Evolutionary conservation across 495 filamentous ascomycete species (phyloP).

Genomic region (Penicillium waksmanii): DNA sequence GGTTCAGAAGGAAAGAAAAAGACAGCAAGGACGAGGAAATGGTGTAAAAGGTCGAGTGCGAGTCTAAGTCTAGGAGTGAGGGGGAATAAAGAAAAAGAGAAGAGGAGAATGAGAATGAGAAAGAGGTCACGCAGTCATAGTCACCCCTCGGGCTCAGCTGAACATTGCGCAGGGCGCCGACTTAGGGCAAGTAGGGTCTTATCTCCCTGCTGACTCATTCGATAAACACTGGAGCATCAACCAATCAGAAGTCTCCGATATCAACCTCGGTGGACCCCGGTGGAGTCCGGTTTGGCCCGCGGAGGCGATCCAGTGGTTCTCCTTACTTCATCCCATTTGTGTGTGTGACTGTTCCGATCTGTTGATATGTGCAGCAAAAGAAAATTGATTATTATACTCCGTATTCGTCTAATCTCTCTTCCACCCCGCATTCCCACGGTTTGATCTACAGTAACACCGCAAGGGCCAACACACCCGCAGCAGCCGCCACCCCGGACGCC

Average conservation of each 20-base stretch:
- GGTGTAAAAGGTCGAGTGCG: background rate
- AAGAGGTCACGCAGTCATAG: background rate
- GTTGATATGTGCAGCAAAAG: background rate
- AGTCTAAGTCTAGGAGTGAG: constrained; percentile 1
- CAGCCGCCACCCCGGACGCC: constrained; percentile 14
- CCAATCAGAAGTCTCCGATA: constrained; percentile 2
- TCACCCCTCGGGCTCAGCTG: constrained; percentile 17
- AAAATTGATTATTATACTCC: no score
- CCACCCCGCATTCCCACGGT: background rate
- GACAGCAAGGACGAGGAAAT: background rate
- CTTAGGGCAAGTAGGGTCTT: background rate
- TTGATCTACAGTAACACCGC: constrained; percentile 16
- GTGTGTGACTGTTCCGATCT: background rate
- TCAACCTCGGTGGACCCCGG: background rate
- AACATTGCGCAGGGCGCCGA: background rate
- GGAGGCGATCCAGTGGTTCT: background rate
- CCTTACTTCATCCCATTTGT: constrained; percentile 2
- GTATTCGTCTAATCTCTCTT: no score
- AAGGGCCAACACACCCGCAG: constrained; percentile 16
- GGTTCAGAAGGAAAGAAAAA: constrained; percentile 1
- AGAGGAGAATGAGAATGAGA: constrained; percentile 8
- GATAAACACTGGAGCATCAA: constrained; percentile 6
- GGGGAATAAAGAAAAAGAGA: background rate
- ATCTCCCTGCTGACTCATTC: constrained; percentile 11
- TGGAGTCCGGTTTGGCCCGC: constrained; percentile 7